Evolutionary conservation across 345 rosid species (phyloP).

Genomic region (Gossypium sturtianum): DNA sequence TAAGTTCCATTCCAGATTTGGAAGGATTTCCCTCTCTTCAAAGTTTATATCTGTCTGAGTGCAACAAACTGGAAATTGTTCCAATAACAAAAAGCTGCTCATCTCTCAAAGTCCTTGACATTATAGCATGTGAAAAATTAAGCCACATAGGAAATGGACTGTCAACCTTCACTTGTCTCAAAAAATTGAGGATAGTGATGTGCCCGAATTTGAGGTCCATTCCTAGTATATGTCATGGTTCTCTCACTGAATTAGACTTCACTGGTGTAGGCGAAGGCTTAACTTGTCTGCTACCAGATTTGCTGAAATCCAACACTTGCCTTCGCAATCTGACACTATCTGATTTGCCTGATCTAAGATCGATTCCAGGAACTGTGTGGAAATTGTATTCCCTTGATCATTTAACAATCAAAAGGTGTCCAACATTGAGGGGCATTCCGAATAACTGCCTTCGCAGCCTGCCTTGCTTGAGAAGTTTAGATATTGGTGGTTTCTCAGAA

Average conservation of each 20-base stretch:
- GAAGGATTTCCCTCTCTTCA: not conserved
- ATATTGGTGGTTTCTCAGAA: not conserved
- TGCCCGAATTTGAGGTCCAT: not conserved
- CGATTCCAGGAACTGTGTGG: not conserved
- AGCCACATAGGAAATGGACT: not conserved
- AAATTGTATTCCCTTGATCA: fast-evolving
- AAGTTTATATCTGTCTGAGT: fast-evolving
- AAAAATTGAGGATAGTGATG: not conserved
- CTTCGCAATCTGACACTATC: not conserved
- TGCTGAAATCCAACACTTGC: not conserved
- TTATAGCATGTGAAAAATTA: not conserved
- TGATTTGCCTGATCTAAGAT: not conserved
- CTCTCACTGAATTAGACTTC: fast-evolving
- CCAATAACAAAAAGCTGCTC: not conserved
- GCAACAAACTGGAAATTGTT: not conserved
- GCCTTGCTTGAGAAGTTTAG: not conserved
- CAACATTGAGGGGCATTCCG: not conserved
- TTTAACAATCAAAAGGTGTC: not conserved
- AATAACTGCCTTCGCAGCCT: not conserved
- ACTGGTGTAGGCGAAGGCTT: not conserved
- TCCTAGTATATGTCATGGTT: fast-evolving
- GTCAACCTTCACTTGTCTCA: not conserved
- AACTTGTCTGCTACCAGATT: not conserved
- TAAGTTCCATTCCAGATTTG: not conserved
- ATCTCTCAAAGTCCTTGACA: not conserved